Evolutionary conservation across 352 stramenopile genomes (phyloP).

Genomic region (Phytophthora aleatoria): DNA sequence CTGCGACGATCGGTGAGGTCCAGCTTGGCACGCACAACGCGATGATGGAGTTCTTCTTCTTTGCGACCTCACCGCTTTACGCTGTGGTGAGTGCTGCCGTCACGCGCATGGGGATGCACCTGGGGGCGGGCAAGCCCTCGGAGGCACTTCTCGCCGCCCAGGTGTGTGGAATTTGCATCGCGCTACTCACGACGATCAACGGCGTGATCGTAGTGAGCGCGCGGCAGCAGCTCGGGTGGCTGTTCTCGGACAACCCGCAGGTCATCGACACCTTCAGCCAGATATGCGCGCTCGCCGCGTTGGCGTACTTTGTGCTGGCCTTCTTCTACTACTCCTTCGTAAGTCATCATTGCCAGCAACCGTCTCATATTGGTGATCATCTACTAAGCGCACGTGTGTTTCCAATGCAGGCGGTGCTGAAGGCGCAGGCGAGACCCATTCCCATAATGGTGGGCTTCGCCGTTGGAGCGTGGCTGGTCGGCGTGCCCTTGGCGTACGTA

Average conservation of each 20-base stretch:
- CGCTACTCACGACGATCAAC: constrained; percentile 50
- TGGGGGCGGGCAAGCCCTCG: constrained; percentile 51
- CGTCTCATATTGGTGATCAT: neutral
- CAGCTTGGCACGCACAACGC: constrained; percentile 81
- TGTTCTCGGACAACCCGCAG: constrained; percentile 71
- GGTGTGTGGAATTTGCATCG: constrained; percentile 55
- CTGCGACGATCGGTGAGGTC: constrained; percentile 67
- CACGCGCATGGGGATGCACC: constrained; percentile 64
- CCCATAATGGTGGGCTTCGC: constrained; percentile 66
- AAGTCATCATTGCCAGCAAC: constrained; percentile 13
- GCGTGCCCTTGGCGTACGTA: constrained; percentile 73
- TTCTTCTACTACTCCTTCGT: constrained; percentile 87
- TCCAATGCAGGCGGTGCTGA: constrained; percentile 56
- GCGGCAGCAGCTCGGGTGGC: constrained; percentile 47
- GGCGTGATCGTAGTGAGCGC: constrained; percentile 53
- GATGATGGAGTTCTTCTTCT: constrained; percentile 89
- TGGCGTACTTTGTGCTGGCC: constrained; percentile 72
- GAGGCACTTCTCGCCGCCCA: constrained; percentile 59
- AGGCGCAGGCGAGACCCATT: constrained; percentile 59
- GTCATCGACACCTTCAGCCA: constrained; percentile 71
- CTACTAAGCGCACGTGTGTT: constrained; percentile 5
- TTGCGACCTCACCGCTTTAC: constrained; percentile 78
- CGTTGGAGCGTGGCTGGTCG: constrained; percentile 73
- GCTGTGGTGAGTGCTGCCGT: constrained; percentile 66
- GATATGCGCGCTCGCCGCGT: constrained; percentile 57